These are phyloP conservation scores for Prunus fruticosa DNA, from an alignment of 306 rosid species.

Conservation along the genomic window DNA sequence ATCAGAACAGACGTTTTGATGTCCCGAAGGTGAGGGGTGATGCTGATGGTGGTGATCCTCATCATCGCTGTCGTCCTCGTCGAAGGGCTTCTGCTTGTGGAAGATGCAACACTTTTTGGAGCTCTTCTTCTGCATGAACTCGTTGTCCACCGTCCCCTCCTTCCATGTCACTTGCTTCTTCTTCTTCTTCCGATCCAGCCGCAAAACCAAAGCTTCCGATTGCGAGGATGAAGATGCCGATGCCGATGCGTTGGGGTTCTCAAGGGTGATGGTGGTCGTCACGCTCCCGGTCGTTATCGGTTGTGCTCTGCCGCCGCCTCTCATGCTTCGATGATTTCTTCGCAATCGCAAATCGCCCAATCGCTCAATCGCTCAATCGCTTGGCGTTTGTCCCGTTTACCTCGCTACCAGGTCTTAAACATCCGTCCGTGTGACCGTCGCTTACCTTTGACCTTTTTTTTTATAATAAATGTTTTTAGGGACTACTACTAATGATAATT, in stretches of 20 bases:
- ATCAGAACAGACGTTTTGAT: background rate
- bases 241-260: slow-evolving; percentile 27
- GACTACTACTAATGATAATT: too few relatives aligned
- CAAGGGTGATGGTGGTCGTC: slow-evolving; percentile 53
- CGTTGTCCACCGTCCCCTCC: slow-evolving; percentile 93
- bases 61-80: slow-evolving; percentile 89
- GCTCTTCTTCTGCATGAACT: slow-evolving; percentile 94
- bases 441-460: background rate
- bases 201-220: slow-evolving; percentile 53
- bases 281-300: slow-evolving; percentile 13
- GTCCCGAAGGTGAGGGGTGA: background rate
- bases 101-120: slow-evolving; percentile 96
- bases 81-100: slow-evolving; percentile 78
- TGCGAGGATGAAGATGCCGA: slow-evolving; percentile 50
- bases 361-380: background rate
- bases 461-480: too few relatives aligned
- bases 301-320: slow-evolving; percentile 2
- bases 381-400: background rate
- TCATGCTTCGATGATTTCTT: background rate
- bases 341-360: background rate
- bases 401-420: background rate
- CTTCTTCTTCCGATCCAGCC: slow-evolving; percentile 76
- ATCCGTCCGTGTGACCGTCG: background rate
- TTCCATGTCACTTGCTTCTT: slow-evolving; percentile 90
- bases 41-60: slow-evolving; percentile 29